Evolutionary conservation across 305 asterid species (phyloP).

Genomic region (Euphrasia arctica): DNA sequence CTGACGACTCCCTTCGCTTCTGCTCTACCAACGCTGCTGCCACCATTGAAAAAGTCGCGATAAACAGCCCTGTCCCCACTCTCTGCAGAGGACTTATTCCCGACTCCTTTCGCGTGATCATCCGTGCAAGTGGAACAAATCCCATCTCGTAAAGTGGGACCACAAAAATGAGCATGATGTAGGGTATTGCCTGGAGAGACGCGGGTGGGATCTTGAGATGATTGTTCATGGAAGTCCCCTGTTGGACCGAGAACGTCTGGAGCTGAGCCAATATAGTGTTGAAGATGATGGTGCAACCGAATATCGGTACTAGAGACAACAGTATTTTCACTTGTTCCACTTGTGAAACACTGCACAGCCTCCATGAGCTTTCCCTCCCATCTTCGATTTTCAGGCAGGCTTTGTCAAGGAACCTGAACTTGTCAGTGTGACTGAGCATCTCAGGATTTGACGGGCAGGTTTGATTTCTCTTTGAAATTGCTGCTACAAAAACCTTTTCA

Average conservation of each 20-base stretch:
- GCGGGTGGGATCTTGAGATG: conserved; percentile 85
- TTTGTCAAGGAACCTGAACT: conserved; percentile 67
- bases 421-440: conserved; percentile 57
- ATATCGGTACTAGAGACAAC: conserved; percentile 67
- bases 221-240: conserved; percentile 78
- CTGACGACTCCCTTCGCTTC: conserved; percentile 38
- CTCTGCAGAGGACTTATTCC: conserved; percentile 70
- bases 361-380: conserved; percentile 55
- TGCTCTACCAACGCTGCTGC: conserved; percentile 60
- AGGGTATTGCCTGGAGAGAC: conserved; percentile 92
- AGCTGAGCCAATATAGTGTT: conserved; percentile 88
- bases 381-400: conserved; percentile 46
- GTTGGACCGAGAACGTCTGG: conserved; percentile 94
- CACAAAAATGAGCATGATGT: conserved; percentile 65
- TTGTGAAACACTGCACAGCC: conserved; percentile 47
- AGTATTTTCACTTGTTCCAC: conserved; percentile 83
- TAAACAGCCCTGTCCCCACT: conserved; percentile 61
- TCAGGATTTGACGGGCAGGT: conserved; percentile 54
- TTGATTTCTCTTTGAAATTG: conserved; percentile 63
- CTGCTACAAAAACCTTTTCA: conserved; percentile 62
- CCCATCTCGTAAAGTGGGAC: conserved; percentile 80
- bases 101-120: conserved; percentile 54
- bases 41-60: conserved; percentile 67
- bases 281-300: conserved; percentile 90
- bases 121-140: conserved; percentile 76